Base-by-base conservation (phyloP, 441 rosid species). In the Eutrema salsugineum region DNA sequence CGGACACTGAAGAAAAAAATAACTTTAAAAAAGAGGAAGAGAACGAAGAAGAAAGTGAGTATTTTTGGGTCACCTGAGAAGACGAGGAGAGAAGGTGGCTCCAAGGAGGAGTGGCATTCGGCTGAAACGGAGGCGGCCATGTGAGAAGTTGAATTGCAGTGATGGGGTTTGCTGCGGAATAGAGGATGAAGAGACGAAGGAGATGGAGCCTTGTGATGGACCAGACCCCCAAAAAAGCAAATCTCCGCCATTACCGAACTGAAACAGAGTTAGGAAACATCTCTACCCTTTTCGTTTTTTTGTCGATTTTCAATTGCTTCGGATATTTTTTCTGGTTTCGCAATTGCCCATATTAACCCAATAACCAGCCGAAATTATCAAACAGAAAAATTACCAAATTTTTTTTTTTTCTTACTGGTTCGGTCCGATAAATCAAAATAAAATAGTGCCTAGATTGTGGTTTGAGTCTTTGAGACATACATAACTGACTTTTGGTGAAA, bases 31-130 rank as follows among this genome's bases (percentile, higher is more conserved):
- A n/a, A n/a, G n/a, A n/a, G 5, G 27, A 54, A 61, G 32, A 11
- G 16, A 33, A 43, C 15, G 36, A 5, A 5, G 39, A 20, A 43
- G 35, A 55, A 65, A 66, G 33, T 42, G 68, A 0, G 6, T n/a
- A 11, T 2, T 42, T 44, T 44, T 8, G 49, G 30, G 10, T 93
- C 89, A 56, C 96, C 95, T 51, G 97, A 93, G 89, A 93, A 91
- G 72, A 93, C 97, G 78, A 91, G 93, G 19, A 93, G 83, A 39
- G 96, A 89, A 43, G 97, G 97, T 39, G 75, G 82, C 3, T 78
- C 44, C 12, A 84, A 54, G 20, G 72, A 73, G 48, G 62, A 35
- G 63, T 20, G 44, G 24, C 58, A 60, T 43, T 67, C 64, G 11
- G 61, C 43, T 27, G 72, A 56, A 43, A 38, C 33, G 8, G 61